Base-by-base conservation (phyloP, 1,139 yeast genomes). In the Yamadazyma sp. region DNA sequence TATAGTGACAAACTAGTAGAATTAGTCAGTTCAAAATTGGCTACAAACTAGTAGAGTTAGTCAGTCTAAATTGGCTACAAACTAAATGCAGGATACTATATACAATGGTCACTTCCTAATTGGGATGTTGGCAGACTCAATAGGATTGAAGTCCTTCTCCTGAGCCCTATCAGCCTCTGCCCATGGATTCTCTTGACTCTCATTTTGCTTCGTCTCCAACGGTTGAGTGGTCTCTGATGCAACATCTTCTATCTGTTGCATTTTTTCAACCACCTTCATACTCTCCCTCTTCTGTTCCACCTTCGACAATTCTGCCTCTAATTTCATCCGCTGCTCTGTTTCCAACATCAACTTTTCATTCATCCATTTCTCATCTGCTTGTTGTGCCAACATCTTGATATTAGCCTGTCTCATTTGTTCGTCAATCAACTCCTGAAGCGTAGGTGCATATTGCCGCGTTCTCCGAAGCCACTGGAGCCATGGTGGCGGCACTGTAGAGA, bases 401-500 rank as follows among this genome's bases (percentile, higher is more conserved):
- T 67, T 64, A 34, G 67, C 67, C 41, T 80, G 80, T 33, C 95
- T 67, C 15, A 64, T 50, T 50, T 78, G 70, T 48, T 86, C 95
- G 3, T 62, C 64, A 4, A 73, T 46, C 33, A 86, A 68, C 46
- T 86, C 95, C 33, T 73, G 69, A 25, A 86, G 52, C 1, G 80
- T 67, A 0, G 95, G 95, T 2, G 82, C 70, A 1, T 61, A 53
- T 1, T 67, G 61, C 37, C 95, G 67, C 1, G 87, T 80, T 49
- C 78, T 68, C 36, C 94, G 60, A 17, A 87, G 67, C 95, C 95
- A 86, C 54, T 83, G 90, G 30, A 78, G 64, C 95, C 95, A 86
- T 52, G 81, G 90, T 1, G 92, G 82, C 12, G 82, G 82, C 0
- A 76, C 65, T 3, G 72, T 68, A 7, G 57, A 52, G 47, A 70